A percentile compares a stretch with the other conserved stretches of the same genome.
These are phyloP conservation scores for Angomonas ambiguus DNA, from an alignment of 208 protist genomes.

Conservation along the genomic window DNA sequence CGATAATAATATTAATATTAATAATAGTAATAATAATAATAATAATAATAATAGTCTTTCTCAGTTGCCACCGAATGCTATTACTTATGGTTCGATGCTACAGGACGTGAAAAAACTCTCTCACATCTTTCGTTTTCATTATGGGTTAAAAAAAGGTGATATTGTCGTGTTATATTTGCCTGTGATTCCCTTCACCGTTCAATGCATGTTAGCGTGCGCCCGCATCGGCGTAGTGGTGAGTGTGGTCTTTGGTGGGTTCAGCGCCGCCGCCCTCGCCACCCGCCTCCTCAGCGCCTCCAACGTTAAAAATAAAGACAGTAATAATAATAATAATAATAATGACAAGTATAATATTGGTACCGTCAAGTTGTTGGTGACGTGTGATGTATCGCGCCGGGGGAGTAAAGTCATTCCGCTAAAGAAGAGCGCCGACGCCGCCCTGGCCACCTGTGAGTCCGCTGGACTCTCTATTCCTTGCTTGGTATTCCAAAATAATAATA, in stretches of 20 bases:
- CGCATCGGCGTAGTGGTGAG: slow-evolving; percentile 92
- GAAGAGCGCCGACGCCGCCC: slow-evolving; percentile 72
- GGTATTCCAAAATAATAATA: slow-evolving; percentile 44
- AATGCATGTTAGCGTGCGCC: slow-evolving; percentile 97
- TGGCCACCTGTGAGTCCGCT: slow-evolving; percentile 27
- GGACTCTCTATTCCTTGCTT: slow-evolving; percentile 33
- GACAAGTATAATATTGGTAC: neutral
- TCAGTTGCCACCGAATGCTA: neutral
- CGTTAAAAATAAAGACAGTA: neutral
- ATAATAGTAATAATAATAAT: slow-evolving; percentile 1
- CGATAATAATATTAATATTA: slow-evolving; percentile 35
- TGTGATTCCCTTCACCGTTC: slow-evolving; percentile 90
- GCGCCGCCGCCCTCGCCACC: slow-evolving; percentile 38
- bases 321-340: slow-evolving; percentile 4
- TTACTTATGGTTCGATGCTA: slow-evolving; percentile 89
- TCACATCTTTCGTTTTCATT: slow-evolving; percentile 80
- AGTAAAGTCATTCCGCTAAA: slow-evolving; percentile 90
- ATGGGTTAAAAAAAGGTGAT: slow-evolving; percentile 91
- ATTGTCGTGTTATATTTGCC: slow-evolving; percentile 96
- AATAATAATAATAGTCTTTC: neutral
- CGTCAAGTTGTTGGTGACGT: slow-evolving; percentile 75
- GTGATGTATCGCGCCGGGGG: slow-evolving; percentile 76
- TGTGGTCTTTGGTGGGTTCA: slow-evolving; percentile 88
- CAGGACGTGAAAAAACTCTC: slow-evolving; percentile 80
- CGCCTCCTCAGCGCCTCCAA: slow-evolving; percentile 60